A percentile compares a stretch with the other conserved stretches of the same genome.
phyloP scores from a whole-genome alignment of 2,329 filamentous ascomycete genomes.

The Sordariomycetes sp. region DNA sequence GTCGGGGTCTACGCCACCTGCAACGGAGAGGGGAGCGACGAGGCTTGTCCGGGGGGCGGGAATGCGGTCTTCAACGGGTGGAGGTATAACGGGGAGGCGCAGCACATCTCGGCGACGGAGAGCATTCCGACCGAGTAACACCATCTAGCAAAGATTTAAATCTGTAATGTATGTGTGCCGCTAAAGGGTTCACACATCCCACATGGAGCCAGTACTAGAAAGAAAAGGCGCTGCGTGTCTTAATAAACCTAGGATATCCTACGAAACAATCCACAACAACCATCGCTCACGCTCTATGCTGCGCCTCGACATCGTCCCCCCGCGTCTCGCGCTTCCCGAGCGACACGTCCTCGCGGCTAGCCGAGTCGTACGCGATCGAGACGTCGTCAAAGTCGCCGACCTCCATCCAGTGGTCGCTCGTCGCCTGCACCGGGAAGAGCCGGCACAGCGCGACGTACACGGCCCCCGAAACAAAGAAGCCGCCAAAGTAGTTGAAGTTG shows the following conservation, averaged over 20 bases:
- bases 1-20: slow-evolving; percentile 10
- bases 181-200: no score
- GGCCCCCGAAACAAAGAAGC: slow-evolving; percentile 58
- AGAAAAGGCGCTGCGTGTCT: no score
- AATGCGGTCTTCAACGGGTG: slow-evolving; percentile 8
- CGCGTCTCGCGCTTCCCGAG: background rate
- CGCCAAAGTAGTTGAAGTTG: slow-evolving; percentile 82
- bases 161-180: no score
- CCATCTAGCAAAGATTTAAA: background rate
- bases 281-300: background rate
- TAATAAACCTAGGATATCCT: no score
- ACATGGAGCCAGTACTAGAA: no score
- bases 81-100: slow-evolving; percentile 8
- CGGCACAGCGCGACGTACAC: slow-evolving; percentile 64
- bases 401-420: slow-evolving; percentile 68
- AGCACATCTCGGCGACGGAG: slow-evolving; percentile 5
- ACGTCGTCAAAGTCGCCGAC: slow-evolving; percentile 53
- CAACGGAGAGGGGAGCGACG: slow-evolving; percentile 6
- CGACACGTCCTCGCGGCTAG: background rate
- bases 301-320: background rate
- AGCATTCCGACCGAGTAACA: background rate
- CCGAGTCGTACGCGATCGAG: slow-evolving; percentile 29
- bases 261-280: no score
- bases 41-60: slow-evolving; percentile 8
- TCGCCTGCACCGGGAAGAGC: slow-evolving; percentile 62